Evolutionary conservation across 2,329 filamentous ascomycete genomes (phyloP).

Genomic region (Cadophora malorum): DNA sequence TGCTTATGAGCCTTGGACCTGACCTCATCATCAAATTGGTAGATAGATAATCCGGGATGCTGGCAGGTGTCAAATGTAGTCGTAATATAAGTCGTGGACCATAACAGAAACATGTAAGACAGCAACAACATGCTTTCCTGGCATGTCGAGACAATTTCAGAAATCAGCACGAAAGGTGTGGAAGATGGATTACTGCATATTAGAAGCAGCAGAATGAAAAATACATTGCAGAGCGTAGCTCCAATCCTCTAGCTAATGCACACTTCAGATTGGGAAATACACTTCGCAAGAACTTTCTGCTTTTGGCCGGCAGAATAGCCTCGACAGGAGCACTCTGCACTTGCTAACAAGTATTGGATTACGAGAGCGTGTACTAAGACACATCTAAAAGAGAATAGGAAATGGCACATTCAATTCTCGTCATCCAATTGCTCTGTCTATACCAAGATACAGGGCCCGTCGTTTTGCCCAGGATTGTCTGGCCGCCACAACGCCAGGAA

Average conservation of each 20-base stretch:
- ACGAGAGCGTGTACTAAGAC: not conserved
- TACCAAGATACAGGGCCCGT: conserved; percentile 14
- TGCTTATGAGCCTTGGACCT: conserved; percentile 27
- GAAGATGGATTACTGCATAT: not conserved
- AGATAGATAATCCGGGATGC: not conserved
- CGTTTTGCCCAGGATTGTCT: not conserved
- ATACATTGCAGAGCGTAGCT: not conserved
- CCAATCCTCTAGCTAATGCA: not conserved
- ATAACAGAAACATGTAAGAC: not conserved
- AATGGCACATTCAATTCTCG: conserved; percentile 8
- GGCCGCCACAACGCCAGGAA: conserved; percentile 3
- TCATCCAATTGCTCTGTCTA: conserved; percentile 23
- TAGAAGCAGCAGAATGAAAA: not conserved
- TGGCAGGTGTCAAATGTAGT: not conserved
- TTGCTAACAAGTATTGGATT: not conserved
- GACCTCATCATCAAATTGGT: not conserved
- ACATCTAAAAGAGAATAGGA: not conserved
- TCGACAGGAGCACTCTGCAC: not conserved
- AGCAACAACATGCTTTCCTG: not conserved
- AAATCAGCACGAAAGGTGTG: not conserved
- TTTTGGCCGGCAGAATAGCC: not conserved
- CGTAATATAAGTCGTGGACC: not conserved
- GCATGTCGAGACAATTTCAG: not conserved
- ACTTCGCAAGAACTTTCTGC: not conserved
- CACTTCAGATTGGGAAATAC: no score